Evolutionary conservation across 2,329 filamentous ascomycete genomes (phyloP), one percentile per base, ranked within the genome.

Genomic region (Stachybotrys echinatus): DNA sequence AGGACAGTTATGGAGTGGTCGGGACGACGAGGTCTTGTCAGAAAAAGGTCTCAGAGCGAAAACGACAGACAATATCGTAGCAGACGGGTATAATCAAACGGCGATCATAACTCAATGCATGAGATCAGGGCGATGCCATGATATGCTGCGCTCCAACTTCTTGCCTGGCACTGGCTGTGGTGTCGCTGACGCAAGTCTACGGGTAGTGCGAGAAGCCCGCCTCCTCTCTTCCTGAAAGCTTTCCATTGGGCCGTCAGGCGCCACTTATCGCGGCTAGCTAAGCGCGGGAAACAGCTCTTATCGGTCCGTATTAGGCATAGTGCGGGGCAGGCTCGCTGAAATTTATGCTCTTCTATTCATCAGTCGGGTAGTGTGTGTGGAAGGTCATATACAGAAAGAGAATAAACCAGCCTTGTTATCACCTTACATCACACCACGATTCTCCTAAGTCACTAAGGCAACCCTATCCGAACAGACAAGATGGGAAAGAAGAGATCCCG

Each of bases 401-500:
- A 37, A 17, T 37, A 40, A 10, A 40, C 19, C 10, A n/a, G n/a
- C n/a, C n/a, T n/a, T n/a, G n/a, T n/a, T 40, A 12, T 18, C n/a
- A 14, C 38, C 12, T 40, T 40, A 10, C 38, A 14, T 18, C 38
- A 40, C 38, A 3, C 38, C 19, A 18, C 12, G 18, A 14, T 5
- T 40, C n/a, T 10, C 3, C 38, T 7, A 17, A 37, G 17, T 37
- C n/a, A n/a, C n/a, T n/a, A n/a, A n/a, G n/a, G n/a, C n/a, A n/a
- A n/a, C n/a, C n/a, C n/a, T n/a, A n/a, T n/a, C n/a, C n/a, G 27
- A 34, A 34, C 12, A 27, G 38, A 53, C 52, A 64, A 12, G 50
- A 77, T 79, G 76, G 74, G 74, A 42, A 77, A 75, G 59, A 79
- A 79, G 63, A 65, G 76, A 51, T 66, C 72, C 54, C 72, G 75